Conservation (phyloP, 31 red algal species). For the Bonnemaisonia californica region DNA sequence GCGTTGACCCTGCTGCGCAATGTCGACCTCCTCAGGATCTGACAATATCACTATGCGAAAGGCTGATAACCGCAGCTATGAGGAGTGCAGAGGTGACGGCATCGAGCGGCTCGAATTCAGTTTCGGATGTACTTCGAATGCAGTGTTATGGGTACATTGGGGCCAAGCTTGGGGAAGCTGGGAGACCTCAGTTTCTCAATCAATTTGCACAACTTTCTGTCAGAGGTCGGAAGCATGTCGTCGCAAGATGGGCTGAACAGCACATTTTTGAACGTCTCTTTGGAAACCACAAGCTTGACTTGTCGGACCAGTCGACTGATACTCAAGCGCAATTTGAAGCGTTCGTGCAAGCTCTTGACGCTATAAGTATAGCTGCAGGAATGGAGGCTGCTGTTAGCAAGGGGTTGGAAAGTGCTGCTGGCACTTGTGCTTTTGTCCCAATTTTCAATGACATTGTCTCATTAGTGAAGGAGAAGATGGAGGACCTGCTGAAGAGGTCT, state of each 20-base stretch:
- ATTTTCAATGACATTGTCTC: conserved; percentile 37
- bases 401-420: conserved; percentile 31
- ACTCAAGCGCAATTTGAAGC: conserved; percentile 1
- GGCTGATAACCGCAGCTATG: conserved; percentile 49
- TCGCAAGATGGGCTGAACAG: conserved; percentile 45
- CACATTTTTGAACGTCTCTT: conserved; percentile 29
- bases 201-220: conserved; percentile 37
- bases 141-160: conserved; percentile 66
- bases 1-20: neutral
- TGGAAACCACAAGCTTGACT: conserved; percentile 11
- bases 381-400: conserved; percentile 2
- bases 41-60: conserved; percentile 50
- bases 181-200: conserved; percentile 19
- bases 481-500: conserved; percentile 31
- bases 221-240: conserved; percentile 41
- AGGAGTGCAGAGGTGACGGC: conserved; percentile 52
- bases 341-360: conserved; percentile 18
- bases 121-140: conserved; percentile 40
- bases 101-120: conserved; percentile 4
- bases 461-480: conserved; percentile 46
- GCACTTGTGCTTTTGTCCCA: conserved; percentile 33
- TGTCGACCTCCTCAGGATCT: neutral
- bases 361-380: conserved; percentile 1
- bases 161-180: conserved; percentile 29
- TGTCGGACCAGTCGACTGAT: conserved; percentile 1